These are phyloP conservation scores for Carex kokanica DNA, from an alignment of 176 grass and related monocot species.

Conservation along the genomic window DNA sequence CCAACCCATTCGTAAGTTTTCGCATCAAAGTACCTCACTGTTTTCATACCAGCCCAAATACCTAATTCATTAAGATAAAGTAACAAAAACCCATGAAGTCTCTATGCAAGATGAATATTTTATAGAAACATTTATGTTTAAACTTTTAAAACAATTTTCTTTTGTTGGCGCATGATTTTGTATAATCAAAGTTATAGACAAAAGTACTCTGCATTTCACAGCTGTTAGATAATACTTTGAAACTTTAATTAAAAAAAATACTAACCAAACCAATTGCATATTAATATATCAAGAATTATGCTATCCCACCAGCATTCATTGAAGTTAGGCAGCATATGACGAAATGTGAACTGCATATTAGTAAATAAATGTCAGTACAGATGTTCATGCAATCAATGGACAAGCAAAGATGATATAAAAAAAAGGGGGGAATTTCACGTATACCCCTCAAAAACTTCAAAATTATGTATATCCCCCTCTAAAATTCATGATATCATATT, in stretches of 20 bases:
- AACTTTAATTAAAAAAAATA: constrained; percentile 25
- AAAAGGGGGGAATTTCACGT: background rate
- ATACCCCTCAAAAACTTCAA: too few species aligned
- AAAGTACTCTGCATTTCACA: background rate
- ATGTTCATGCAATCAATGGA: constrained; percentile 20
- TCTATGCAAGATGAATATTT: background rate
- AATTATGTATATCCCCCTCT: too few species aligned
- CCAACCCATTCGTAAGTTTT: constrained; percentile 98
- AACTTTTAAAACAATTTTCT: background rate
- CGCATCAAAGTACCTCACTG: constrained; percentile 90
- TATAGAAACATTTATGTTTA: background rate
- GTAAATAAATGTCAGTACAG: constrained; percentile 8
- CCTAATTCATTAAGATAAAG: constrained; percentile 58
- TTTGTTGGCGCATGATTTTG: background rate
- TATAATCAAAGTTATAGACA: background rate
- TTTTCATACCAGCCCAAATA: constrained; percentile 98
- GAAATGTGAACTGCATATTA: constrained; percentile 86
- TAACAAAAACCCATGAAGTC: background rate
- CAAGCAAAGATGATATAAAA: constrained; percentile 14
- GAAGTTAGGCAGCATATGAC: constrained; percentile 99
- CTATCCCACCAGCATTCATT: constrained; percentile 99
- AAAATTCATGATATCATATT: too few species aligned
- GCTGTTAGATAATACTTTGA: background rate
- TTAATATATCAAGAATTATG: constrained; percentile 88
- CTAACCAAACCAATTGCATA: constrained; percentile 99